A percentile compares a stretch with the other conserved stretches of the same genome.
These are phyloP conservation scores for Penicillium crustosum DNA, from an alignment of 2,329 filamentous ascomycete genomes.

Conservation along the genomic window DNA sequence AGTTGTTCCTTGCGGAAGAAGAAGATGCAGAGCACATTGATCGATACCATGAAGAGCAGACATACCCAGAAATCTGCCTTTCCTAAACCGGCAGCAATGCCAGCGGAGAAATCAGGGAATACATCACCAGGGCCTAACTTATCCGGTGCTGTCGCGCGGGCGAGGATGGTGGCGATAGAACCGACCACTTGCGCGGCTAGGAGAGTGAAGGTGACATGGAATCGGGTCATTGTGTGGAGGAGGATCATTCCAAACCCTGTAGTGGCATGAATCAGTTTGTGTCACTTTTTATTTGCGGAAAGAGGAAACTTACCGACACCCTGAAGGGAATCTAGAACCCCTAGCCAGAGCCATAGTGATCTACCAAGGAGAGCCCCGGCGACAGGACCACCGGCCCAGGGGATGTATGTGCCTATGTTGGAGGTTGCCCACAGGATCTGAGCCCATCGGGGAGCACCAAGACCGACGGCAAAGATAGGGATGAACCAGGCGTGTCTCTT, in stretches of 20 bases:
- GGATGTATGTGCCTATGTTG: conserved; percentile 60
- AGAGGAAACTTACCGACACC: conserved; percentile 48
- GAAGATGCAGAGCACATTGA: conserved; percentile 54
- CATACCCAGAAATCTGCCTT: conserved; percentile 32
- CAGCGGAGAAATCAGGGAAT: conserved; percentile 62
- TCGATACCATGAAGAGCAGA: conserved; percentile 51
- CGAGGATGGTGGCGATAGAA: conserved; percentile 61
- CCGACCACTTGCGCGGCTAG: conserved; percentile 62
- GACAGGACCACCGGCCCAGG: conserved; percentile 56
- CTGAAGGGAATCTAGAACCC: conserved; percentile 64
- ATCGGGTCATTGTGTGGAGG: conserved; percentile 62
- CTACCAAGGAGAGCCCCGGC: conserved; percentile 58
- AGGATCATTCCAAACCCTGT: conserved; percentile 65
- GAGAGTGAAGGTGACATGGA: conserved; percentile 64
- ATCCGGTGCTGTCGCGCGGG: conserved; percentile 61
- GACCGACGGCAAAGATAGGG: conserved; percentile 66
- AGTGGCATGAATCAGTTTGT: neutral
- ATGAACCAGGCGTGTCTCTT: conserved; percentile 65
- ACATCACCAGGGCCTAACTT: conserved; percentile 59
- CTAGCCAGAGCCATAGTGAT: conserved; percentile 65
- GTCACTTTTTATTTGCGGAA: neutral
- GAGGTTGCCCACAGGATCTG: conserved; percentile 67
- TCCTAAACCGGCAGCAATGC: conserved; percentile 12
- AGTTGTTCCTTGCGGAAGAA: conserved; percentile 50
- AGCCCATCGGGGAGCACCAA: conserved; percentile 64